Percentiles rank a stretch among this genome's conserved stretches.
phyloP scores from a whole-genome alignment of 768 basidiomycete species.

The Nevesoporus exiguus region DNA sequence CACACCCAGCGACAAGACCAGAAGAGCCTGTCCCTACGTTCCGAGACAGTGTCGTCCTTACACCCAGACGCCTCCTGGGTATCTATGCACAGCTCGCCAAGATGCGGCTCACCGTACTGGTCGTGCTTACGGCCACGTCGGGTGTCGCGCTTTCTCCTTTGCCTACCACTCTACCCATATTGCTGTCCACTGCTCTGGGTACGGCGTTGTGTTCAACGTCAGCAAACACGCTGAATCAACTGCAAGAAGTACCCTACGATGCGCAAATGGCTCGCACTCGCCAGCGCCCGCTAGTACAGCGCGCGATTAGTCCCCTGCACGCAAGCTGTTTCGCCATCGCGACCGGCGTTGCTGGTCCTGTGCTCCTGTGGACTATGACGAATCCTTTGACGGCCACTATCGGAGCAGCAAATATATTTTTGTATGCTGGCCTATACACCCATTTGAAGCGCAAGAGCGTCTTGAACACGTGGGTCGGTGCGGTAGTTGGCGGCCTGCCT shows the following conservation, averaged over 20 bases:
- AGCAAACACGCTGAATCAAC: constrained; percentile 92
- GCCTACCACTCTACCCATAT: constrained; percentile 76
- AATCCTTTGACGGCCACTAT: constrained; percentile 84
- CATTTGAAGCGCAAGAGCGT: constrained; percentile 82
- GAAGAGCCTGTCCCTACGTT: constrained; percentile 27
- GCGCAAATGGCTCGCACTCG: constrained; percentile 95
- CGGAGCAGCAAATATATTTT: constrained; percentile 77
- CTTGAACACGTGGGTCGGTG: constrained; percentile 91
- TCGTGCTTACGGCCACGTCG: constrained; percentile 86
- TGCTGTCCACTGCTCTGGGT: constrained; percentile 84
- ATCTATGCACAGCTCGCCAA: constrained; percentile 85
- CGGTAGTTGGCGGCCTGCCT: constrained; percentile 88
- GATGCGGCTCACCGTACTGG: constrained; percentile 73
- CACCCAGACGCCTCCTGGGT: constrained; percentile 51
- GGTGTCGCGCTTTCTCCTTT: constrained; percentile 91
- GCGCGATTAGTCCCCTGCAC: constrained; percentile 82
- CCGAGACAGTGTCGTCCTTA: constrained; percentile 40
- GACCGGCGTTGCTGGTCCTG: constrained; percentile 78
- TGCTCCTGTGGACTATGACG: constrained; percentile 74
- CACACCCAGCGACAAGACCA: constrained; percentile 12
- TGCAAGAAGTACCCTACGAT: constrained; percentile 93
- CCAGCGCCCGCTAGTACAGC: constrained; percentile 78
- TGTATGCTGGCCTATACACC: constrained; percentile 93
- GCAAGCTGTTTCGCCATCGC: constrained; percentile 73
- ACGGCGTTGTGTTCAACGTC: constrained; percentile 90